Percentiles rank a stretch among this genome's conserved stretches.
These are phyloP conservation scores for Colletotrichum magnum DNA, from an alignment of 2,329 filamentous ascomycete genomes.

Conservation along the genomic window DNA sequence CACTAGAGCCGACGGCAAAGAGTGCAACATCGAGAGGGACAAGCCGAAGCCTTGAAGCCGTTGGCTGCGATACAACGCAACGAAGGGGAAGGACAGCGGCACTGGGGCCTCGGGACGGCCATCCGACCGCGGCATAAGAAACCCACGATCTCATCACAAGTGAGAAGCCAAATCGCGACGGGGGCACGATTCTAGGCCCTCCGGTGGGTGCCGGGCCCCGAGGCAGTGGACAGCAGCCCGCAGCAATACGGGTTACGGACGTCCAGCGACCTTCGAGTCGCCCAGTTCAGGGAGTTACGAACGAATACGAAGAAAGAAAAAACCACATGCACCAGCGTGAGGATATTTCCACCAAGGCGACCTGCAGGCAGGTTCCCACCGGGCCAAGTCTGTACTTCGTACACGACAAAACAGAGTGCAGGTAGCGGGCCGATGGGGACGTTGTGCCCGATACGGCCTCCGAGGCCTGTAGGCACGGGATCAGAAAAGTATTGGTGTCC, in stretches of 20 bases:
- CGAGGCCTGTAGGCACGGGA: slow-evolving; percentile 1
- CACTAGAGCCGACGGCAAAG: background rate
- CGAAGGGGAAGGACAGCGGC: background rate
- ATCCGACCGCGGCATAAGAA: slow-evolving; percentile 1
- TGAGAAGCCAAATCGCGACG: slow-evolving; percentile 13
- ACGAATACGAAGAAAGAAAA: slow-evolving; percentile 34
- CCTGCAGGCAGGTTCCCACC: slow-evolving; percentile 37
- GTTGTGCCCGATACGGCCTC: slow-evolving; percentile 23
- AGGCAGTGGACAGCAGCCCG: slow-evolving; percentile 16
- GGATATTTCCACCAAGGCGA: slow-evolving; percentile 21
- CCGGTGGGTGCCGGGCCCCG: slow-evolving; percentile 26
- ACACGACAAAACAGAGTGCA: slow-evolving; percentile 1
- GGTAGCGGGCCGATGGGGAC: slow-evolving; percentile 8
- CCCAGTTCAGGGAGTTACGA: slow-evolving; percentile 13
- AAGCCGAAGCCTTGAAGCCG: slow-evolving; percentile 1
- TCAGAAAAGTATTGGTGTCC: slow-evolving; percentile 27
- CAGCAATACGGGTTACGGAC: slow-evolving; percentile 28
- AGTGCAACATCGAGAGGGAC: background rate
- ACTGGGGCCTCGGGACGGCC: slow-evolving; percentile 14
- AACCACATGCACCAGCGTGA: background rate
- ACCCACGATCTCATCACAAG: slow-evolving; percentile 13
- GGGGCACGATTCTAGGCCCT: slow-evolving; percentile 15
- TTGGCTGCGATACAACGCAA: slow-evolving; percentile 6
- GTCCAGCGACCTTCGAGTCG: slow-evolving; percentile 13
- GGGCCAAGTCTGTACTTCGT: slow-evolving; percentile 26